A percentile compares a stretch with the other conserved stretches of the same genome.
phyloP scores from a whole-genome alignment of 2,329 filamentous ascomycete genomes.

The Cladobotryum mycophilum region DNA sequence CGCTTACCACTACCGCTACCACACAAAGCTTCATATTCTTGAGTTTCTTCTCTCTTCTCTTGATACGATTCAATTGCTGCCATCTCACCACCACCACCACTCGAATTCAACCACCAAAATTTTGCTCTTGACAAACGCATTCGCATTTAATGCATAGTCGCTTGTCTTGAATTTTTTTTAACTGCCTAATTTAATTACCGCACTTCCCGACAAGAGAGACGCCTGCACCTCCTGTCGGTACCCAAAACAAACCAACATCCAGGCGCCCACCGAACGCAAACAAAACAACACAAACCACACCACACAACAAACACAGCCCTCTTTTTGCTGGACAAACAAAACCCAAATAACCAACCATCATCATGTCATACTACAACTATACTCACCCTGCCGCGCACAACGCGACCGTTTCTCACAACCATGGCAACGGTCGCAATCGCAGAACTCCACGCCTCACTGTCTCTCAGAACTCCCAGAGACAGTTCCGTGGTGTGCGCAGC shows the following conservation, averaged over 20 bases:
- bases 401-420: constrained; percentile 59
- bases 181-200: constrained; percentile 22
- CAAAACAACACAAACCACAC: neutral
- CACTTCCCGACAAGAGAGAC: constrained; percentile 12
- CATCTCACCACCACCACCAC: neutral
- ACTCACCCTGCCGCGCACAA: constrained; percentile 53
- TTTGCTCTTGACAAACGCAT: neutral
- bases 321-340: constrained; percentile 1
- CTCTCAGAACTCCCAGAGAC: constrained; percentile 76
- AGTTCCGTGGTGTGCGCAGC: constrained; percentile 76
- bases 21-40: constrained; percentile 8
- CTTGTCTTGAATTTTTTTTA: constrained; percentile 15
- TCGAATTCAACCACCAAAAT: neutral
- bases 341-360: constrained; percentile 30
- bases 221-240: neutral
- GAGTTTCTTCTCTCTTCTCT: too few relatives aligned
- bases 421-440: constrained; percentile 67
- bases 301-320: neutral
- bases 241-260: neutral
- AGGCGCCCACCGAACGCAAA: constrained; percentile 6
- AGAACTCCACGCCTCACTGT: constrained; percentile 75
- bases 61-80: neutral
- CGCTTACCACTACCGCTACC: constrained; percentile 14
- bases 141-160: neutral
- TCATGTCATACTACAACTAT: constrained; percentile 61